Base-by-base conservation (phyloP, 2,329 filamentous ascomycete genomes). In the Beauveria brongniartii region DNA sequence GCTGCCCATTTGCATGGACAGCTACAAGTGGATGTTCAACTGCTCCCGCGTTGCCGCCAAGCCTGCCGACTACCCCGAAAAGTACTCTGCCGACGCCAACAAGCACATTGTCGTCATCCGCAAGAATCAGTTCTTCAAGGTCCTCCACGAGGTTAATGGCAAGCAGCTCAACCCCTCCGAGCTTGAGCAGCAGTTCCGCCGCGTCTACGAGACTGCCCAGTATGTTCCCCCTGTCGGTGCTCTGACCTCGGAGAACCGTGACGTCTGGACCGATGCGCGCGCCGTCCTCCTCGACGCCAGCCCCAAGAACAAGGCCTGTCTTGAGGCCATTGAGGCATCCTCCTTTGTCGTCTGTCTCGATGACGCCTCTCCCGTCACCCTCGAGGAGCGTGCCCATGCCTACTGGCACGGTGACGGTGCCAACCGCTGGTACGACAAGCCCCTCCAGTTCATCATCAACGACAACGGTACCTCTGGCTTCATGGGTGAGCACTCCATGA, bases 11-110 rank as follows among this genome's bases (percentile, higher is more conserved):
- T 94, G 92, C 75, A 99, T 99, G 94, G 92, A 92, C 80, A 94
- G 91, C 72, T 97, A 97, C 80, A 82, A 96, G 78, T 97, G 88
- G 84, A 99, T 99, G 94, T 99, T 99, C 84, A 97, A 99, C 77
- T 86, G 85, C 75, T 90, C 85, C 75, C 88, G 94, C 67, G 87
- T 97, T 46, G 88, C 93, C 34, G 89, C 89, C 59, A 88, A 88
- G 69, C 89, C 91, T 14, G 83, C 86, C 40, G 94, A 99, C 72
- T 85, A 91, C 71, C 89, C 90, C 10, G 80, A 89, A 72, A 97
- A 97, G 77, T 96, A 88, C 76, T 77, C 86, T 12, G 76, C 84
- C 62, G 77, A 84, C 63, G 83, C 89, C 65, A 84, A 97, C 80
- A 89, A 93, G 77, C 89, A 97, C 78, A 90, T 99, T 67, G 76